Evolutionary conservation across 305 asterid genomes (phyloP).

Genomic region (Ajuga reptans): DNA sequence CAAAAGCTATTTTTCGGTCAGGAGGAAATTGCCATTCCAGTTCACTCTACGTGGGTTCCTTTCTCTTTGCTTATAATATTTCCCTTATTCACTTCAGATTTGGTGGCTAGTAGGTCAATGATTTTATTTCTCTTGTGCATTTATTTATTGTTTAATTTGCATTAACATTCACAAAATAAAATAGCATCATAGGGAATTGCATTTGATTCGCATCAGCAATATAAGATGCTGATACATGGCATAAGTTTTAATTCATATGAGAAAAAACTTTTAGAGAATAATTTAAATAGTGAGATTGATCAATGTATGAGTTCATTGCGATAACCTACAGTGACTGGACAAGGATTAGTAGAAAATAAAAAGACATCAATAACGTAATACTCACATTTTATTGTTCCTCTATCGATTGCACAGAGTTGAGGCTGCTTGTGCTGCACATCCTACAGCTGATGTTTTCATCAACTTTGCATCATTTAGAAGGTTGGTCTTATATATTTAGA

Average conservation of each 20-base stretch:
- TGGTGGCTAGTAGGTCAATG: background rate
- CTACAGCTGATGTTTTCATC: constrained; percentile 86
- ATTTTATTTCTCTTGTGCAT: background rate
- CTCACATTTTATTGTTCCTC: background rate
- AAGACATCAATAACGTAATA: background rate
- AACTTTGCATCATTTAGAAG: constrained; percentile 87
- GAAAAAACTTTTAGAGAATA: background rate
- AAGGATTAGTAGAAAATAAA: background rate
- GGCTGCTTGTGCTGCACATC: constrained; percentile 86
- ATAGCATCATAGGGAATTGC: background rate
- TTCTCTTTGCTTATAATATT: background rate
- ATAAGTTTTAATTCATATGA: background rate
- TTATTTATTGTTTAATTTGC: background rate
- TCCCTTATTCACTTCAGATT: background rate
- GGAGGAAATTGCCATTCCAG: constrained; percentile 84
- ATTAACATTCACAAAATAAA: background rate
- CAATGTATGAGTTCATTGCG: background rate
- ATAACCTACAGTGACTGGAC: background rate
- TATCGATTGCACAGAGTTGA: constrained; percentile 40
- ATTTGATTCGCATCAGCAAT: background rate
- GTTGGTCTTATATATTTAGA: constrained; percentile 28
- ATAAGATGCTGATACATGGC: background rate
- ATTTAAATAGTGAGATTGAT: background rate
- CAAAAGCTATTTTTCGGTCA: constrained; percentile 97
- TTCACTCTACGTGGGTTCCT: constrained; percentile 52